These are phyloP conservation scores for Pulveroboletus sp. DNA, from an alignment of 768 basidiomycete genomes.

Conservation along the genomic window DNA sequence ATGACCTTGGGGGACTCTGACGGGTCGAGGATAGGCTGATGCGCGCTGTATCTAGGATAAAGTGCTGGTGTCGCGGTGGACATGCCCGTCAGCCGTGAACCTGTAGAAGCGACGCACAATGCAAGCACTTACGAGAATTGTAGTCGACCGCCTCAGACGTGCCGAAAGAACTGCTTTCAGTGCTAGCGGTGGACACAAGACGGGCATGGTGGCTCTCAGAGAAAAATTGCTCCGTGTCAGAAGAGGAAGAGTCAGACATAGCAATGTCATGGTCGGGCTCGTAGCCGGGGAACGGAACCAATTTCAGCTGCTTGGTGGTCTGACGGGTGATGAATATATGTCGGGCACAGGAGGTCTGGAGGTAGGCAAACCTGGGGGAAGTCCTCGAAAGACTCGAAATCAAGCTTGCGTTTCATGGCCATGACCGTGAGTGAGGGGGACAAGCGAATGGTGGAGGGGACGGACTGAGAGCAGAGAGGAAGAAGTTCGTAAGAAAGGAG, in stretches of 20 bases:
- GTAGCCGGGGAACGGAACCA: conserved; percentile 71
- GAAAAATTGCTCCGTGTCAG: conserved; percentile 59
- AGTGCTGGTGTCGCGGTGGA: conserved; percentile 20
- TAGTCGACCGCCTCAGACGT: conserved; percentile 46
- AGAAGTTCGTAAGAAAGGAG: conserved; percentile 26
- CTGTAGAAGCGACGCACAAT: not conserved
- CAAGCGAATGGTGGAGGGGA: conserved; percentile 6
- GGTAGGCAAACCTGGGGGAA: conserved; percentile 42
- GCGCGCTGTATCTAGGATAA: conserved; percentile 64
- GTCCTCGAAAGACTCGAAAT: conserved; percentile 53
- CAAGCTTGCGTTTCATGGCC: conserved; percentile 77
- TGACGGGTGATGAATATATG: conserved; percentile 25
- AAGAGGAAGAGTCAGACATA: conserved; percentile 58
- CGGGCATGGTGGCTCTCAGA: conserved; percentile 56
- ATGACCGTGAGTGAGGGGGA: conserved; percentile 35
- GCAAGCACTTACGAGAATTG: conserved; percentile 45
- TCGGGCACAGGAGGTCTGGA: conserved; percentile 14
- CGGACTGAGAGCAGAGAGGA: too few species aligned
- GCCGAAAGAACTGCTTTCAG: conserved; percentile 45
- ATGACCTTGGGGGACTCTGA: conserved; percentile 48
- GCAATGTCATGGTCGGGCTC: conserved; percentile 61
- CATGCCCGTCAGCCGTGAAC: conserved; percentile 1
- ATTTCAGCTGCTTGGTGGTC: conserved; percentile 69
- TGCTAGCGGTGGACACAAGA: conserved; percentile 63
- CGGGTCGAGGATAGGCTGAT: conserved; percentile 54